Base-by-base conservation (phyloP, 2,329 filamentous ascomycete genomes). In the Clarireedia monteithiana region DNA sequence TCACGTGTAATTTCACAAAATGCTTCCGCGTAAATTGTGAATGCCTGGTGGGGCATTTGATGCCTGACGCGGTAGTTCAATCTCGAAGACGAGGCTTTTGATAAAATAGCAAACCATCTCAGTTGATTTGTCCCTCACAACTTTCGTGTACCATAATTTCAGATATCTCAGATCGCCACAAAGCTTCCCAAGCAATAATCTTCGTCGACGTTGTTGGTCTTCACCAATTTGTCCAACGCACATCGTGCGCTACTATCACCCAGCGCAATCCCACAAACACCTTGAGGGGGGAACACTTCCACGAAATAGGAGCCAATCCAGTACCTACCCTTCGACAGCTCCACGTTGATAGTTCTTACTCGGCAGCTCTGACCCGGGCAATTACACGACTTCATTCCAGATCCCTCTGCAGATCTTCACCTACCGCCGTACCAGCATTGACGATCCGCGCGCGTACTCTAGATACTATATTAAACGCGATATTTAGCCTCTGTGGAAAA, bases 61-160 rank as follows among this genome's bases (percentile, higher is more conserved):
- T 55, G 53, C 53, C 53, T 55, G 34, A 55, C 27, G 47, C 15
- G 38, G 36, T 50, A 55, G 53, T 44, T 55, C 36, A 55, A 55
- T 50, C 46, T 50, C 46, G 38, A 40, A 55, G 53, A 50, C 53
- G 53, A 55, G 53, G 46, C 46, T 55, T 50, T 44, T 50, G 46
- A 50, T 50, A 38, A 39, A 53, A 7, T 38, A 34, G 30, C 30
- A 34, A 34, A 34, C 30, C 2, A 12, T 34, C 10, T 9, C 4
- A 34, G 30, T 12, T 9, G 9, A 34, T 34, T 34, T 34, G 30
- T 34, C 15, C 15, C 24, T 30, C 17, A 1, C 39, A 24, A 34
- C 42, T 42, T 20, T 10, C 23, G 15, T 38, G 15, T 12, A 39
- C 30, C 26, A 44, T 48, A 36, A 50, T 15, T n/a, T 50, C 26